Evolutionary conservation across 495 filamentous ascomycete genomes (phyloP).

Genomic region (Lasiosphaeria ovina): DNA sequence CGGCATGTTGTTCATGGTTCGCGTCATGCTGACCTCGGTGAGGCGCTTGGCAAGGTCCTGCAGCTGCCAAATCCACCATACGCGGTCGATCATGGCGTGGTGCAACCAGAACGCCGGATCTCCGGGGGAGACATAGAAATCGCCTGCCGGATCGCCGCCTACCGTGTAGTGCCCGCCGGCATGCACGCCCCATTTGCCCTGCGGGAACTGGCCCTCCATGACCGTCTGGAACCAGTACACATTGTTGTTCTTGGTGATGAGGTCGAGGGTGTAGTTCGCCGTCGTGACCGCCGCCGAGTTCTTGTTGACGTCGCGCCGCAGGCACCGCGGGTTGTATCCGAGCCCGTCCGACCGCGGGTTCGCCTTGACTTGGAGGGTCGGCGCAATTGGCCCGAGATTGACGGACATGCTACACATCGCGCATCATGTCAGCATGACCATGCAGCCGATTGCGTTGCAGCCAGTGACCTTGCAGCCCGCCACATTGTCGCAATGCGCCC

Average conservation of each 20-base stretch:
- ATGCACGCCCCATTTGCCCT: slow-evolving; percentile 53
- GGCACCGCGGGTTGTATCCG: slow-evolving; percentile 59
- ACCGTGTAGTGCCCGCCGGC: slow-evolving; percentile 59
- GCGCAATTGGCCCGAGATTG: slow-evolving; percentile 24
- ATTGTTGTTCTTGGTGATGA: slow-evolving; percentile 46
- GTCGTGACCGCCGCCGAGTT: slow-evolving; percentile 45
- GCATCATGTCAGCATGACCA: no score
- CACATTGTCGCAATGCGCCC: no score
- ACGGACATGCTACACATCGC: slow-evolving; percentile 20
- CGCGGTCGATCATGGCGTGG: slow-evolving; percentile 63
- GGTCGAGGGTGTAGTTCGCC: slow-evolving; percentile 28
- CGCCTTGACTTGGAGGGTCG: slow-evolving; percentile 39
- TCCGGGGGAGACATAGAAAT: slow-evolving; percentile 57
- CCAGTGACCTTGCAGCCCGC: no score
- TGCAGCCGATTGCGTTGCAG: no score
- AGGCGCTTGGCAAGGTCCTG: slow-evolving; percentile 47
- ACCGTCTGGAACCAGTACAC: slow-evolving; percentile 51
- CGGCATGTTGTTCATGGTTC: slow-evolving; percentile 26
- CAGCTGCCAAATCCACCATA: slow-evolving; percentile 72
- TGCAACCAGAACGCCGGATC: slow-evolving; percentile 70
- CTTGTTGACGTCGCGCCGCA: slow-evolving; percentile 62
- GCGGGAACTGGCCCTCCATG: slow-evolving; percentile 34
- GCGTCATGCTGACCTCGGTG: slow-evolving; percentile 23
- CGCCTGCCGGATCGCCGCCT: slow-evolving; percentile 41
- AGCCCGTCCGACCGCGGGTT: slow-evolving; percentile 39